phyloP scores from a whole-genome alignment of 2,329 filamentous ascomycete genomes.

The Ophiostoma angusticollis region DNA sequence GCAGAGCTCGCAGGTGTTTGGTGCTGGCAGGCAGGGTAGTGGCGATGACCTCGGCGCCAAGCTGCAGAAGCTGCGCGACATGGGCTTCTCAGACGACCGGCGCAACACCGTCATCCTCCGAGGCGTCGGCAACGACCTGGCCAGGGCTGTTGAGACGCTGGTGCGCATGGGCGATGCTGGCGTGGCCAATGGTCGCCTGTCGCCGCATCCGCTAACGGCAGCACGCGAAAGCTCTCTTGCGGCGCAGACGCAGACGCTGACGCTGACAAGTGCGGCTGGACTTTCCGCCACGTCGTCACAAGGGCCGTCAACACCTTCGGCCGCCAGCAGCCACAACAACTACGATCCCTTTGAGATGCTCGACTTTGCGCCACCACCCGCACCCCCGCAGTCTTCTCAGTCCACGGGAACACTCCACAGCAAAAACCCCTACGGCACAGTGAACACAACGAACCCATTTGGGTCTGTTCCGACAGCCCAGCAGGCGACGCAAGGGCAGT shows the following conservation, averaged over 20 bases:
- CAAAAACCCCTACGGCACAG: conserved; percentile 38
- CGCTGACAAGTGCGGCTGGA: conserved; percentile 31
- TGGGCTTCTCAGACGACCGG: conserved; percentile 81
- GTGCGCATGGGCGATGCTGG: conserved; percentile 65
- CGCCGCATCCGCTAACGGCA: conserved; percentile 22
- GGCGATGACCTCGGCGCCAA: conserved; percentile 55
- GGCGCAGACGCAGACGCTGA: conserved; percentile 36
- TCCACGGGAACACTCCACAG: conserved; percentile 50
- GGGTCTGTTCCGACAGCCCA: conserved; percentile 29
- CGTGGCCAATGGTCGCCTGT: conserved; percentile 46
- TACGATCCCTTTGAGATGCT: conserved; percentile 61
- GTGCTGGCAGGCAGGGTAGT: conserved; percentile 47
- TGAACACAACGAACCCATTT: conserved; percentile 54
- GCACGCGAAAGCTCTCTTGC: conserved; percentile 33
- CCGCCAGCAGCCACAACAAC: conserved; percentile 34
- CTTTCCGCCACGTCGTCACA: conserved; percentile 12
- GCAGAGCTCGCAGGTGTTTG: conserved; percentile 58
- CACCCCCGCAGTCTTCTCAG: conserved; percentile 49
- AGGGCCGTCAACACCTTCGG: conserved; percentile 19
- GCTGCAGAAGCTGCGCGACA: conserved; percentile 63
- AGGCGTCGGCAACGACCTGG: conserved; percentile 70
- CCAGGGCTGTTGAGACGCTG: conserved; percentile 74
- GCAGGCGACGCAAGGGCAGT: conserved; percentile 20
- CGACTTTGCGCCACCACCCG: conserved; percentile 40
- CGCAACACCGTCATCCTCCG: conserved; percentile 70